phyloP scores from a whole-genome alignment of 192 early-diverging fungal genomes.

The Rhizophagus clarus region DNA sequence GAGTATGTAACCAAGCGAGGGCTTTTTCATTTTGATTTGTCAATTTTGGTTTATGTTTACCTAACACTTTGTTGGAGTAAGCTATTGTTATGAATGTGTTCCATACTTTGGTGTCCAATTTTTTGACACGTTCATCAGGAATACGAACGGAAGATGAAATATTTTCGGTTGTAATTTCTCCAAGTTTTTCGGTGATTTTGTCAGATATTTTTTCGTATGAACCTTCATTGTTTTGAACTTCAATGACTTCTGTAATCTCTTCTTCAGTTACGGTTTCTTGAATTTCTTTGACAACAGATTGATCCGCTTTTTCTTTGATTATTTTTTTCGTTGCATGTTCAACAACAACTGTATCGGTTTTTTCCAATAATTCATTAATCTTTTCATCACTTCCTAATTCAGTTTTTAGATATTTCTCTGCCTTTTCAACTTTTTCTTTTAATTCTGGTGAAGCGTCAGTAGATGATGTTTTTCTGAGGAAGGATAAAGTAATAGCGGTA shows the following conservation, averaged over 20 bases:
- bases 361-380: constrained; percentile 1
- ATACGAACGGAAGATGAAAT: too few relatives aligned
- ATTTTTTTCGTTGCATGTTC: neutral
- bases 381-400: neutral
- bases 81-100: too few relatives aligned
- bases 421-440: neutral
- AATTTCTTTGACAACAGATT: neutral
- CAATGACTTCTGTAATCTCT: neutral
- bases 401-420: neutral
- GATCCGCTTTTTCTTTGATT: neutral
- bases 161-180: neutral
- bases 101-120: too few relatives aligned
- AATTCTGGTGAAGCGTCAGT: neutral
- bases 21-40: too few relatives aligned
- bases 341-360: neutral
- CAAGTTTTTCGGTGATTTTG: neutral
- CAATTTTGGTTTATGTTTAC: too few relatives aligned
- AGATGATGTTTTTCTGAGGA: neutral
- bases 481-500: constrained; percentile 5
- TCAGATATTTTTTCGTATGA: neutral
- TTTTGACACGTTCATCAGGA: too few relatives aligned
- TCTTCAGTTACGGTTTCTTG: neutral
- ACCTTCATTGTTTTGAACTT: neutral
- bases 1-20: too few relatives aligned
- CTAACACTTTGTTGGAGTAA: too few relatives aligned